These are phyloP conservation scores for Fusarium camptoceras DNA, from an alignment of 2,329 filamentous ascomycete species.

Conservation along the genomic window DNA sequence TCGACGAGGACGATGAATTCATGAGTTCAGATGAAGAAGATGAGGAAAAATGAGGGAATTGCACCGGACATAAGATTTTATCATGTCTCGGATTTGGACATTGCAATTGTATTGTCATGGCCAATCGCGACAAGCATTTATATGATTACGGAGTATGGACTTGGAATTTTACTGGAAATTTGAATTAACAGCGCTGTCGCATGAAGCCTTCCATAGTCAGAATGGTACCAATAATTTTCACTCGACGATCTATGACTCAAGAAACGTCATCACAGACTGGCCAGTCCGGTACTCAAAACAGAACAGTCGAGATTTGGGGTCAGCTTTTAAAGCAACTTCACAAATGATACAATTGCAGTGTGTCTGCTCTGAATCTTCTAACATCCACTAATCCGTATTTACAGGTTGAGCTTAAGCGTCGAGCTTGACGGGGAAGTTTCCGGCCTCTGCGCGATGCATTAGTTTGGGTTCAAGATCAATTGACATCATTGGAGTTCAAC, in stretches of 20 bases:
- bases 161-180: constrained; percentile 28
- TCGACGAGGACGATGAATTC: constrained; percentile 83
- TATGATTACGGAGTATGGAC: constrained; percentile 43
- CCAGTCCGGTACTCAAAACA: constrained; percentile 27
- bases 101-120: constrained; percentile 1
- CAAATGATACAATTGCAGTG: constrained; percentile 55
- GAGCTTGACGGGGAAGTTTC: constrained; percentile 75
- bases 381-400: constrained; percentile 43
- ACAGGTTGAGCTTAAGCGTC: constrained; percentile 62
- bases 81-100: not conserved
- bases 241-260: constrained; percentile 21
- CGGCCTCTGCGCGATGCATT: constrained; percentile 64
- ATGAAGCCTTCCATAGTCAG: constrained; percentile 26
- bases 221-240: constrained; percentile 37
- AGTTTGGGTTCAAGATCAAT: constrained; percentile 41
- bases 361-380: constrained; percentile 50
- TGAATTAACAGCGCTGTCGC: constrained; percentile 33
- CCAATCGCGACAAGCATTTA: constrained; percentile 41
- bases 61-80: not conserved
- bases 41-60: constrained; percentile 40
- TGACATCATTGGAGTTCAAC: constrained; percentile 49
- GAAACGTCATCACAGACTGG: constrained; percentile 26
- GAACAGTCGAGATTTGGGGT: constrained; percentile 41
- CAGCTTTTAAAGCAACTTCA: constrained; percentile 47
- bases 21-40: constrained; percentile 75